phyloP scores from a whole-genome alignment of 2,329 filamentous ascomycete genomes.

The Fusarium papillatum region DNA sequence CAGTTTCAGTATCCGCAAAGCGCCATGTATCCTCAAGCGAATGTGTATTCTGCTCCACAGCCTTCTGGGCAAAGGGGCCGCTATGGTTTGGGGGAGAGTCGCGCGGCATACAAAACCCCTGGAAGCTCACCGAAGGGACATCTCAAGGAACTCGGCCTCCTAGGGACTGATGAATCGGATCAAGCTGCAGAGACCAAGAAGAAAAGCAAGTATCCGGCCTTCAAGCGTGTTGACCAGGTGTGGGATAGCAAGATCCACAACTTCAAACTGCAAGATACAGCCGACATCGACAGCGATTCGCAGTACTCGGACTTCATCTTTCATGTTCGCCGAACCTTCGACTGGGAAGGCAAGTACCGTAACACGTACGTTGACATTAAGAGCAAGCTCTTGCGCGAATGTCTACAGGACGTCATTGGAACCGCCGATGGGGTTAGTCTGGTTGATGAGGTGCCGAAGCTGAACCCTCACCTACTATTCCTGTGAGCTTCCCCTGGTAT shows the following conservation, averaged over 20 bases:
- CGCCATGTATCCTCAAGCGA: neutral
- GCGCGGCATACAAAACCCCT: neutral
- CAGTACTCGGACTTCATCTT: conserved; percentile 86
- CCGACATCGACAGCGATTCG: conserved; percentile 57
- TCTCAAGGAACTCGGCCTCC: neutral
- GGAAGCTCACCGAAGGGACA: neutral
- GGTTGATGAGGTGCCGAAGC: conserved; percentile 82
- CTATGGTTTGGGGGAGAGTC: neutral
- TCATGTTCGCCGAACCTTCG: conserved; percentile 85
- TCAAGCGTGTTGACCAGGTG: conserved; percentile 67
- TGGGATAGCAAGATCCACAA: conserved; percentile 65
- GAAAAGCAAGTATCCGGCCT: conserved; percentile 50
- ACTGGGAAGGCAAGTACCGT: conserved; percentile 86
- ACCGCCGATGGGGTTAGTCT: conserved; percentile 72
- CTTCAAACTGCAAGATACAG: conserved; percentile 68
- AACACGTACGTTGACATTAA: conserved; percentile 85
- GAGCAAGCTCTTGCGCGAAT: conserved; percentile 82
- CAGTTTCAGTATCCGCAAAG: conserved; percentile 7
- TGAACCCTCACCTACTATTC: conserved; percentile 80
- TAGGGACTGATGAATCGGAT: conserved; percentile 7
- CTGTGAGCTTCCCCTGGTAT: conserved; percentile 56
- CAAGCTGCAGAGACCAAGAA: conserved; percentile 11
- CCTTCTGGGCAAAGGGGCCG: neutral
- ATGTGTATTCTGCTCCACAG: neutral
- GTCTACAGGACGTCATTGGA: conserved; percentile 58